Percentiles rank a stretch among this genome's conserved stretches.
Conservation (phyloP, 768 basidiomycete genomes). For the Lactarius sanguifluus region DNA sequence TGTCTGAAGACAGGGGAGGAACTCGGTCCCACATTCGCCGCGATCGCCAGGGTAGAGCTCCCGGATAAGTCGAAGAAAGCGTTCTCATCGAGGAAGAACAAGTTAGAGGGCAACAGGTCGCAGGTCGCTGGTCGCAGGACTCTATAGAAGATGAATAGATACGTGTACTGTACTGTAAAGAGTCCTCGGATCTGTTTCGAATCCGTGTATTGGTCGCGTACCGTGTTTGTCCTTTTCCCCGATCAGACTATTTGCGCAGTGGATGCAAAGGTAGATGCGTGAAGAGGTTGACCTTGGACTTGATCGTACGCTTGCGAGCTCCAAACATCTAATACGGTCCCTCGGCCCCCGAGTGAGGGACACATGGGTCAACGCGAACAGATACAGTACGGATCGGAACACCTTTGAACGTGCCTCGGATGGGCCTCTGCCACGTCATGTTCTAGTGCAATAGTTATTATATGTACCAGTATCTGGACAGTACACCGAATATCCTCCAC, state of each 20-base stretch:
- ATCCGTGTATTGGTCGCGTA: background rate
- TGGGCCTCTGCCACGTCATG: background rate
- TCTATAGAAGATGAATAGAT: background rate
- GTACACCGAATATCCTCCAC: background rate
- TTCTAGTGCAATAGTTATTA: background rate
- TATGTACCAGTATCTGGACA: background rate
- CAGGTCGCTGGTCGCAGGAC: background rate
- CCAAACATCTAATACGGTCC: background rate
- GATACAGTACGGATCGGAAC: background rate
- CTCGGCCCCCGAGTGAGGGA: background rate
- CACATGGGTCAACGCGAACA: background rate
- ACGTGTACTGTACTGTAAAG: background rate
- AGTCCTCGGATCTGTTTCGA: background rate
- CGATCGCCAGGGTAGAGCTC: background rate
- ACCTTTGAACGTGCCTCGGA: background rate
- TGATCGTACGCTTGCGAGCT: background rate
- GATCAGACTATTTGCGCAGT: background rate
- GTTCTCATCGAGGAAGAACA: background rate
- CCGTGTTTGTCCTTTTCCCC: background rate
- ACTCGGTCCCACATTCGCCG: background rate
- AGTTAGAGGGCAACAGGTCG: background rate
- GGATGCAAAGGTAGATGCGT: background rate
- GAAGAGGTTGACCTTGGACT: background rate
- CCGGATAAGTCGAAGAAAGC: background rate
- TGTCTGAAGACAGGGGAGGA: background rate